Evolutionary conservation across 83 land plant genomes (phyloP).

Genomic region (Diphasiastrum complanatum): DNA sequence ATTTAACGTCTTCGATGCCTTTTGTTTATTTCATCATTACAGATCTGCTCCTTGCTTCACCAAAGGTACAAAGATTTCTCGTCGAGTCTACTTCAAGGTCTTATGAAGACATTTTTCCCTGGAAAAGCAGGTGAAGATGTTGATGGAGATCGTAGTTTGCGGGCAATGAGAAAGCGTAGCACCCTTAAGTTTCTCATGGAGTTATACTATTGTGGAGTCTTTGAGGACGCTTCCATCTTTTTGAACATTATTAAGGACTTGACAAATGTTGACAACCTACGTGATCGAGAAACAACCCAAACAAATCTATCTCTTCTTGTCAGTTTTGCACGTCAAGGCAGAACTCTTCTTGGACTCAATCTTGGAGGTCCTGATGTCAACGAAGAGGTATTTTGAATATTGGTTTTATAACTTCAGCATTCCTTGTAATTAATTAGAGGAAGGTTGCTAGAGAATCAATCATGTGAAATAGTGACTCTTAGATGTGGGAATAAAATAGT

Average conservation of each 20-base stretch:
- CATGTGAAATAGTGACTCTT: no score
- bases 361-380: conserved; percentile 54
- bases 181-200: conserved; percentile 83
- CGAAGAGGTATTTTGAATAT: no score
- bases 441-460: no score
- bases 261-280: conserved; percentile 58
- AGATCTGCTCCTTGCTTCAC: conserved; percentile 96
- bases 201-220: conserved; percentile 81
- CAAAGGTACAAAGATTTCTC: conserved; percentile 96
- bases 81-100: conserved; percentile 67
- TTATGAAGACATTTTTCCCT: conserved; percentile 70
- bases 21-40: neutral
- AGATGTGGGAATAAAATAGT: no score
- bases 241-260: conserved; percentile 80
- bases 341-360: conserved; percentile 69
- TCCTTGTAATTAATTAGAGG: no score
- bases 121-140: conserved; percentile 71
- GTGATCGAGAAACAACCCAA: conserved; percentile 83
- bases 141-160: conserved; percentile 65
- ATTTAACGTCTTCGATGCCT: neutral
- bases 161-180: conserved; percentile 91
- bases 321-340: conserved; percentile 90
- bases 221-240: conserved; percentile 71
- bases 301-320: conserved; percentile 82
- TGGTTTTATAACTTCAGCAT: no score